Evolutionary conservation across 2,329 filamentous ascomycete genomes (phyloP).

Genomic region (Blastomyces percursus): DNA sequence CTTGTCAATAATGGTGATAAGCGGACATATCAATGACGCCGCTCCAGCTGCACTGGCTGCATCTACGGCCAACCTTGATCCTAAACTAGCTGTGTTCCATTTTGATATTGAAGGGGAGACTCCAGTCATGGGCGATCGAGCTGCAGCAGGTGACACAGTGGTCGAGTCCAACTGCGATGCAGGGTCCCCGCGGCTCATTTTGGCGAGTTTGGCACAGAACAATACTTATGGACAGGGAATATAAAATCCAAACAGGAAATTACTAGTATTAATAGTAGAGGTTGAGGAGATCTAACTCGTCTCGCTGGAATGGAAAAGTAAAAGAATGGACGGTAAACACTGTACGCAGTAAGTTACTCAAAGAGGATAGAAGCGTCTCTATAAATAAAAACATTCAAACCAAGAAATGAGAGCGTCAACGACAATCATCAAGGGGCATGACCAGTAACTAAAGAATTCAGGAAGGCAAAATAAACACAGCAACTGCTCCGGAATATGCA

Average conservation of each 20-base stretch:
- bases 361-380: not conserved
- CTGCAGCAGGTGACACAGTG: not conserved
- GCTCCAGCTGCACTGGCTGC: constrained; percentile 57
- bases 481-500: not conserved
- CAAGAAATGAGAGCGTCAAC: not conserved
- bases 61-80: constrained; percentile 57
- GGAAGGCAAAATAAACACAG: not conserved
- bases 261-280: not conserved
- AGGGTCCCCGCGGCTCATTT: constrained; percentile 5
- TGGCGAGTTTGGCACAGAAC: not conserved
- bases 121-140: not conserved
- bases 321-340: not conserved
- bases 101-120: constrained; percentile 9
- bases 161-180: not conserved
- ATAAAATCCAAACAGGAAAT: not conserved
- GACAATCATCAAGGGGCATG: not conserved
- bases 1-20: constrained; percentile 84
- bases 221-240: not conserved
- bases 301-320: not conserved
- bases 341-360: no score
- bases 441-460: not conserved
- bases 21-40: constrained; percentile 64
- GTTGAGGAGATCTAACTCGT: not conserved
- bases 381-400: not conserved
- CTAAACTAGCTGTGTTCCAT: constrained; percentile 71